Percentiles rank a stretch among this genome's conserved stretches.
Evolutionary conservation across 2,329 filamentous ascomycete species (phyloP).

Genomic region (Colletotrichum paranaense): DNA sequence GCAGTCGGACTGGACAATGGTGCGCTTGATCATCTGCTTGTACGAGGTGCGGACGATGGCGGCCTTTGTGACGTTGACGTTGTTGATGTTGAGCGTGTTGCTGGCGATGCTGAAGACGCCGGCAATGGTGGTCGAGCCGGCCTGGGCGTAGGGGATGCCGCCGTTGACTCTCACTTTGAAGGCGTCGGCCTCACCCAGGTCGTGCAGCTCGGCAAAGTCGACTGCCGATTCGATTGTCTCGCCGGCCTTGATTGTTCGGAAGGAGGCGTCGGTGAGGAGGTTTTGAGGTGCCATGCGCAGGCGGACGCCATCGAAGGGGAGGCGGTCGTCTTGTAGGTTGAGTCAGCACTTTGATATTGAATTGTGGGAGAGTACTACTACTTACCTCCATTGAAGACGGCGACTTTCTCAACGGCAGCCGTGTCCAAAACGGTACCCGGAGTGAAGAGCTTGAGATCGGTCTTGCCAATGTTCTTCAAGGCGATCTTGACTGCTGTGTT

Average conservation of each 20-base stretch:
- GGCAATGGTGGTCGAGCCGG: constrained; percentile 59
- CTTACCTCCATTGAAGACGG: constrained; percentile 55
- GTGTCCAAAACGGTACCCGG: constrained; percentile 61
- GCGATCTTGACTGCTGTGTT: constrained; percentile 60
- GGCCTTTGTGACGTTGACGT: constrained; percentile 67
- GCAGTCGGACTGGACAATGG: constrained; percentile 61
- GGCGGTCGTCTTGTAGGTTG: neutral
- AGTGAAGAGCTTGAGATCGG: constrained; percentile 58
- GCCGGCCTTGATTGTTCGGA: constrained; percentile 55
- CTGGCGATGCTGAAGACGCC: constrained; percentile 64
- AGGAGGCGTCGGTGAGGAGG: constrained; percentile 54
- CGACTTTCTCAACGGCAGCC: constrained; percentile 59
- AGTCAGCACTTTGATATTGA: neutral
- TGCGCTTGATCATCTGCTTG: constrained; percentile 55
- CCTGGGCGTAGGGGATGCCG: constrained; percentile 62
- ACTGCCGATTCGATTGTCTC: constrained; percentile 61
- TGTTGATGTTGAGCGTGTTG: constrained; percentile 64
- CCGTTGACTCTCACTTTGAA: constrained; percentile 66
- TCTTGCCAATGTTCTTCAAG: constrained; percentile 58
- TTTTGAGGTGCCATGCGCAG: constrained; percentile 54
- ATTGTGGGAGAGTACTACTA: constrained; percentile 28
- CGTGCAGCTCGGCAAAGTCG: constrained; percentile 63
- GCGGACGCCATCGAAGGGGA: constrained; percentile 60
- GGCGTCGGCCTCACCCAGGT: constrained; percentile 56
- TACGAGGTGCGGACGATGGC: constrained; percentile 57